These are phyloP conservation scores for Erysimum cheiranthoides DNA, from an alignment of 345 rosid genomes.

Conservation along the genomic window DNA sequence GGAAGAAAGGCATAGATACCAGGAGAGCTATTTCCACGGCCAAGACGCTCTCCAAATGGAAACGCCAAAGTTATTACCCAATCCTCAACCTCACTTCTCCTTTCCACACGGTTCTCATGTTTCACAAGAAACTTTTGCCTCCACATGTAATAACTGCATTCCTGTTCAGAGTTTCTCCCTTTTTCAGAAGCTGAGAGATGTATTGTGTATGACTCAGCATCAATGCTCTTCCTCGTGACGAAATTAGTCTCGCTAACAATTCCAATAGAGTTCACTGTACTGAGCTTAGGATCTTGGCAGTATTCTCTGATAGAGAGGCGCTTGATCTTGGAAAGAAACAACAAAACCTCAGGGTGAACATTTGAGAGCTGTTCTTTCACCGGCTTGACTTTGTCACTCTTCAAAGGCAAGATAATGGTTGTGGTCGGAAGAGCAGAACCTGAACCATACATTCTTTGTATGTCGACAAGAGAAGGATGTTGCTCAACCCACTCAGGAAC, in stretches of 20 bases:
- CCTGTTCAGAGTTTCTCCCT: constrained; percentile 29
- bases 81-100: constrained; percentile 72
- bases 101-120: constrained; percentile 59
- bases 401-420: constrained; percentile 64
- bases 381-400: constrained; percentile 62
- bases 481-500: constrained; percentile 87
- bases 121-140: constrained; percentile 72
- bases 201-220: constrained; percentile 72
- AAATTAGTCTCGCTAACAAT: constrained; percentile 61
- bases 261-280: constrained; percentile 57
- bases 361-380: constrained; percentile 74
- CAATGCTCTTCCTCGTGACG: constrained; percentile 65
- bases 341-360: constrained; percentile 69
- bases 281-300: constrained; percentile 50
- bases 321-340: constrained; percentile 71
- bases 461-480: constrained; percentile 53
- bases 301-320: constrained; percentile 68
- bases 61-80: constrained; percentile 79
- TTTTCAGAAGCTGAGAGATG: constrained; percentile 57
- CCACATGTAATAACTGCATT: constrained; percentile 73
- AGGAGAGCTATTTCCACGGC: constrained; percentile 55
- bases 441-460: constrained; percentile 59
- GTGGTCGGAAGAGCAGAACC: constrained; percentile 61
- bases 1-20: constrained; percentile 84
- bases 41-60: constrained; percentile 64